Conservation (phyloP, 1,139 yeast species). For the Magnusiomyces tetraspermus region DNA sequence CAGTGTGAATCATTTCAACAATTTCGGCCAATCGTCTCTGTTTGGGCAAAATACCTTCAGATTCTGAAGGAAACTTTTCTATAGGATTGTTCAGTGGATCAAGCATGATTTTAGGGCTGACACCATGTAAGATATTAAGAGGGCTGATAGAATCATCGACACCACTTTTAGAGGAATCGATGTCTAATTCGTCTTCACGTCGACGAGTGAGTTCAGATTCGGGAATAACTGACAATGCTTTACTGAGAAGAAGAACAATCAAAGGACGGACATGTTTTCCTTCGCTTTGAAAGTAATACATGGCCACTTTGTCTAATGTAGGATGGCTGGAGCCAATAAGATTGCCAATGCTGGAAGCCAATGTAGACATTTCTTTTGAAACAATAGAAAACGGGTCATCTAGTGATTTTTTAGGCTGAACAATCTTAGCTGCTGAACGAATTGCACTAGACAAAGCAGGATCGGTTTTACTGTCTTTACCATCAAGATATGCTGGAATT, state of each 20-base stretch:
- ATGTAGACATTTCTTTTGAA: conserved; percentile 85
- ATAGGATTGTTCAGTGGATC: conserved; percentile 81
- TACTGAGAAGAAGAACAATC: conserved; percentile 70
- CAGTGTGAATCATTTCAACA: conserved; percentile 97
- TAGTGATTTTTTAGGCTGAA: conserved; percentile 7
- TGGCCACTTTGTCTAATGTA: conserved; percentile 75
- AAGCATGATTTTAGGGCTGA: conserved; percentile 67
- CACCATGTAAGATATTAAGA: conserved; percentile 72
- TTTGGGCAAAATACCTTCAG: conserved; percentile 67
- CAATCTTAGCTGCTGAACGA: conserved; percentile 11
- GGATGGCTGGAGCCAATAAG: conserved; percentile 93
- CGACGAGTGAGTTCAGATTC: conserved; percentile 53
- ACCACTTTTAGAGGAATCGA: conserved; percentile 24
- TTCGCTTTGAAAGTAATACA: conserved; percentile 90
- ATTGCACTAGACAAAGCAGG: conserved; percentile 10
- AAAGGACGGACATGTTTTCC: conserved; percentile 94
- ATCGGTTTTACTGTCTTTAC: conserved; percentile 1
- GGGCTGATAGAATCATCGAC: conserved; percentile 55
- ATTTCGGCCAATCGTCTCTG: conserved; percentile 94
- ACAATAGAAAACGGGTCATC: conserved; percentile 82
- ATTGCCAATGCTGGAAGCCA: conserved; percentile 78
- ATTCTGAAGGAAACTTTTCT: conserved; percentile 48
- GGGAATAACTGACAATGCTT: conserved; percentile 75
- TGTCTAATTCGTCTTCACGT: conserved; percentile 29
- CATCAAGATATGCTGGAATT: conserved; percentile 1